Conservation (phyloP, 768 basidiomycete species). For the Lentinula guzmanii region DNA sequence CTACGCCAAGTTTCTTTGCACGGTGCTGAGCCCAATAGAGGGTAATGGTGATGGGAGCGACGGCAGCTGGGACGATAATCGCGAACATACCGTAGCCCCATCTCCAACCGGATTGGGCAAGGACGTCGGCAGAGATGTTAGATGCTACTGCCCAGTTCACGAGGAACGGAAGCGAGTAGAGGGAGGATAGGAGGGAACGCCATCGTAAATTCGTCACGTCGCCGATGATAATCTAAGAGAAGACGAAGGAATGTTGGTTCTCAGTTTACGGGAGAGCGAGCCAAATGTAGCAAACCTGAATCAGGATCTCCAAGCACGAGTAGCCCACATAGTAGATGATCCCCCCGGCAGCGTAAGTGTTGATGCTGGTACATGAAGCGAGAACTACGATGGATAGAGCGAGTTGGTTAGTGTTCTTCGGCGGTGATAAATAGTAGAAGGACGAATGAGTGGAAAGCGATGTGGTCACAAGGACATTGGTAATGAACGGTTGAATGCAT, state of each 20-base stretch:
- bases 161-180: slow-evolving; percentile 35
- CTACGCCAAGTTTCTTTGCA: slow-evolving; percentile 21
- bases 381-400: slow-evolving; percentile 19
- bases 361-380: slow-evolving; percentile 23
- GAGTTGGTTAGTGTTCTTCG: background rate
- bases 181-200: slow-evolving; percentile 30
- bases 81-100: slow-evolving; percentile 36
- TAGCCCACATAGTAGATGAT: slow-evolving; percentile 38
- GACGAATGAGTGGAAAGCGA: background rate
- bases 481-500: background rate
- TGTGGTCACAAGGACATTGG: background rate
- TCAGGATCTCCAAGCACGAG: slow-evolving; percentile 29
- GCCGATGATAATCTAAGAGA: slow-evolving; percentile 35
- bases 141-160: slow-evolving; percentile 38
- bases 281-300: slow-evolving; percentile 17
- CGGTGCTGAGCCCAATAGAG: slow-evolving; percentile 29
- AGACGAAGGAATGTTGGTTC: slow-evolving; percentile 23
- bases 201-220: slow-evolving; percentile 30
- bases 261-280: slow-evolving; percentile 11
- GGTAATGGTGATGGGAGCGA: slow-evolving; percentile 27
- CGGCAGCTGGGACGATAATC: slow-evolving; percentile 26
- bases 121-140: slow-evolving; percentile 25
- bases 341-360: slow-evolving; percentile 28
- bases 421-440: background rate
- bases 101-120: slow-evolving; percentile 30